Evolutionary conservation across 768 basidiomycete genomes (phyloP).

Genomic region (Xerocomellus dryophilus): DNA sequence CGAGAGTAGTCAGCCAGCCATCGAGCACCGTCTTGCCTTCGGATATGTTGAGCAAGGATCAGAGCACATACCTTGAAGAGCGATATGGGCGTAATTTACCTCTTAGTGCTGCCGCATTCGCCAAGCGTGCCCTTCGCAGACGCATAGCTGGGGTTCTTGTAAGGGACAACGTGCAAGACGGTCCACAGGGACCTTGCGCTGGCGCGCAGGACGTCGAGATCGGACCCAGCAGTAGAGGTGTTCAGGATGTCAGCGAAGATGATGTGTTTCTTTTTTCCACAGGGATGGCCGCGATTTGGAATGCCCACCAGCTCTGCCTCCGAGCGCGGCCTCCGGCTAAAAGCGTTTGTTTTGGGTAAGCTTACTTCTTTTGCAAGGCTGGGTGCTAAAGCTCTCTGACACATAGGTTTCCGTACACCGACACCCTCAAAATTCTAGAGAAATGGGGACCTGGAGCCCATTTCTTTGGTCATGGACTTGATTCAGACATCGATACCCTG

Average conservation of each 20-base stretch:
- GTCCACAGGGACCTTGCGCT: slow-evolving; percentile 37
- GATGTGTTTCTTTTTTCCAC: slow-evolving; percentile 87
- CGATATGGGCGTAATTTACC: slow-evolving; percentile 92
- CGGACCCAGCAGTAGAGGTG: slow-evolving; percentile 67
- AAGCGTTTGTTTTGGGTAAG: slow-evolving; percentile 93
- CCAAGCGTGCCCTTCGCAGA: slow-evolving; percentile 83
- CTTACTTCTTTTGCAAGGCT: neutral
- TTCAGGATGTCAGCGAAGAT: slow-evolving; percentile 67
- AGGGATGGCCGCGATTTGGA: slow-evolving; percentile 96
- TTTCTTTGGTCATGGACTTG: slow-evolving; percentile 80
- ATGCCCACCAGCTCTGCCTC: slow-evolving; percentile 71
- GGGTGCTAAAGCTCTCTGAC: neutral
- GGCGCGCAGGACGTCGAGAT: slow-evolving; percentile 46
- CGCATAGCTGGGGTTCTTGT: slow-evolving; percentile 85
- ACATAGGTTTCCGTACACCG: slow-evolving; percentile 87
- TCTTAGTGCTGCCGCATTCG: slow-evolving; percentile 62
- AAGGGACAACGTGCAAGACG: slow-evolving; percentile 44
- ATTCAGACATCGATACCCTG: slow-evolving; percentile 71
- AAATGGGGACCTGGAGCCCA: slow-evolving; percentile 97
- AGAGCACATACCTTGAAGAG: slow-evolving; percentile 82
- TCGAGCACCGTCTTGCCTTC: slow-evolving; percentile 6
- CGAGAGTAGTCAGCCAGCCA: slow-evolving; percentile 1
- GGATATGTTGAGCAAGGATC: slow-evolving; percentile 60
- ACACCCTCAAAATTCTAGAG: slow-evolving; percentile 88
- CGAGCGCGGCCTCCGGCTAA: slow-evolving; percentile 55